Evolutionary conservation across 2,329 filamentous ascomycete genomes (phyloP).

Genomic region (Penicillium brasilianum): DNA sequence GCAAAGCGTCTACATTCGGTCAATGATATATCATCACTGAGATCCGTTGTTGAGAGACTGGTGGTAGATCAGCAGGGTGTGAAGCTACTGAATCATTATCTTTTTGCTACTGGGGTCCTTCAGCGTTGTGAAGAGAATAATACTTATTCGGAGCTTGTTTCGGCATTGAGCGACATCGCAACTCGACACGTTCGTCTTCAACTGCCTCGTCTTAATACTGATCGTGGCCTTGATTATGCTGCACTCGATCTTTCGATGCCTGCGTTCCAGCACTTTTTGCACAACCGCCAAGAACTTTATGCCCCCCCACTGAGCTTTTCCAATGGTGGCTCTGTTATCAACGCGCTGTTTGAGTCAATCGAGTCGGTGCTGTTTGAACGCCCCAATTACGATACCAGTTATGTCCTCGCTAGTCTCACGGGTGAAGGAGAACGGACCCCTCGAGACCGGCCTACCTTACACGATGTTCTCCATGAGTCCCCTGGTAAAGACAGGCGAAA

Average conservation of each 20-base stretch:
- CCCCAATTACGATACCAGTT: constrained; percentile 24
- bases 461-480: constrained; percentile 16
- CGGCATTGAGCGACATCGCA: constrained; percentile 37
- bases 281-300: constrained; percentile 16
- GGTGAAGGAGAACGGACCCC: constrained; percentile 21
- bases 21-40: constrained; percentile 24
- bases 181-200: constrained; percentile 33
- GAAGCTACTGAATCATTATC: constrained; percentile 9
- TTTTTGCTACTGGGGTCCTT: constrained; percentile 23
- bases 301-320: not conserved
- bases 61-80: constrained; percentile 20
- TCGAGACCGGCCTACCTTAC: constrained; percentile 17
- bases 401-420: constrained; percentile 31
- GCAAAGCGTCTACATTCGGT: constrained; percentile 8
- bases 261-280: constrained; percentile 37
- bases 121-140: constrained; percentile 29
- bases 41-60: constrained; percentile 33
- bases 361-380: constrained; percentile 29
- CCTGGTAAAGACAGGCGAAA: constrained; percentile 10
- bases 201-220: constrained; percentile 11
- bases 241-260: constrained; percentile 36
- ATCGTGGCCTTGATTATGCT: constrained; percentile 39
- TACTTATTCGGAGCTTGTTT: constrained; percentile 40
- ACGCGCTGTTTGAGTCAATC: constrained; percentile 29
- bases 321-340: constrained; percentile 29